Percentiles rank a stretch among this genome's conserved stretches.
These are phyloP conservation scores for Suhomyces panamericanus DNA, from an alignment of 1,139 yeast species.

Conservation along the genomic window DNA sequence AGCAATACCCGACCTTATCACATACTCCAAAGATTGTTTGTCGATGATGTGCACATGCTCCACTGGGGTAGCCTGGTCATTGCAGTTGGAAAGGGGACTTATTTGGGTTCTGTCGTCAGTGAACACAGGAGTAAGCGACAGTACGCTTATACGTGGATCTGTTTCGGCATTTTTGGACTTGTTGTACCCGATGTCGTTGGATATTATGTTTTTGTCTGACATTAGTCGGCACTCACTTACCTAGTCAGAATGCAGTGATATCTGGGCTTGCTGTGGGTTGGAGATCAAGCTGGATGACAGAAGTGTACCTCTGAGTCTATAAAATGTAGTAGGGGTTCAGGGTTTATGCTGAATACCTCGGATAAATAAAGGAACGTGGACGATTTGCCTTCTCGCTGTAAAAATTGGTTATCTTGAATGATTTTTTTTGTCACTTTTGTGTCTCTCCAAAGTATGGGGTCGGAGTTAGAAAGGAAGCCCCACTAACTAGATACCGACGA, in stretches of 20 bases:
- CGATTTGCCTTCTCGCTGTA: neutral
- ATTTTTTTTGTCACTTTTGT: constrained; percentile 8
- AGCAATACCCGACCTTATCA: constrained; percentile 80
- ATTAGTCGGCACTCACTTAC: neutral
- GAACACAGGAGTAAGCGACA: constrained; percentile 46
- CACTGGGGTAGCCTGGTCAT: constrained; percentile 33
- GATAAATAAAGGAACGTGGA: constrained; percentile 5
- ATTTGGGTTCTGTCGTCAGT: constrained; percentile 6
- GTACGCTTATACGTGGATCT: constrained; percentile 52
- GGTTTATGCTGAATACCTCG: neutral
- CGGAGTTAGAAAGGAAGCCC: constrained; percentile 1
- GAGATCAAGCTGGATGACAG: neutral
- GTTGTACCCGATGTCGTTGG: constrained; percentile 5
- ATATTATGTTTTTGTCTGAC: constrained; percentile 7
- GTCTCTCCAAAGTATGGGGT: constrained; percentile 12
- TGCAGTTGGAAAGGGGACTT: constrained; percentile 16
- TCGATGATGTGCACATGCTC: constrained; percentile 38
- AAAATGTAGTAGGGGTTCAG: neutral
- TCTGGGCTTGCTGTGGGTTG: neutral
- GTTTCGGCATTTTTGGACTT: constrained; percentile 2
- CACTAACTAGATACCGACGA: too few species aligned
- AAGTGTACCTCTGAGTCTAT: neutral
- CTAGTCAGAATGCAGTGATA: neutral
- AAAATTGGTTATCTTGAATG: constrained; percentile 4
- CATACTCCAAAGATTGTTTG: constrained; percentile 75